Evolutionary conservation across 495 filamentous ascomycete genomes (phyloP), one percentile per base, ranked within the genome.

Genomic region (Baudoinia panamericana): DNA sequence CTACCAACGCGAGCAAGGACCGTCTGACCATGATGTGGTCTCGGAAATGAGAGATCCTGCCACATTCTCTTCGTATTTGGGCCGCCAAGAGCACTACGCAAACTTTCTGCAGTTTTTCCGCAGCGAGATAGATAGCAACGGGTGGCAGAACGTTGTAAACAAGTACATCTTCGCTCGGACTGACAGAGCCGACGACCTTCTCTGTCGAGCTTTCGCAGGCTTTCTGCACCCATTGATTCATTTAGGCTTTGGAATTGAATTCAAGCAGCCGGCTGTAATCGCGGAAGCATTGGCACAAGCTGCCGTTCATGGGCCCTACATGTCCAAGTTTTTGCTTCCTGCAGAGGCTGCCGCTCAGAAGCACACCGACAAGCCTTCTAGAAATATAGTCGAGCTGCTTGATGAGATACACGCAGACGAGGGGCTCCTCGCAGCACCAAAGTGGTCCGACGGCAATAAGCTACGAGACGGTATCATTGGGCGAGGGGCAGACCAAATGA

Each of bases 221-320:
- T 72, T 87, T 45, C 50, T 90, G 2, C 85, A 94, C 53, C 82
- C 83, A 7, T 45, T 88, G 5, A 93, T 93, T 48, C 84, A 93
- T 48, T 68, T 93, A 9, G 82, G 84, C 27, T 90, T 82, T 53
- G 84, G 78, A 1, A 48, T 93, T 13, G 83, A 93, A 48, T 92
- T 83, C 61, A 49, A 69, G 1, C 81, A 88, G 52, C 82, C 81
- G 3, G 82, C 80, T 26, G 75, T 94, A 28, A 66, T 93, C 13
- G 81, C 84, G 1, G 76, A 90, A 67, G 86, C 63, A 2, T 67
- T 93, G 5, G 82, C 87, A 2, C 75, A 88, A 63, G 63, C 80
- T 7, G 73, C 78, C 3, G 69, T 81, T 5, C 77, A 83, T 49
- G 59, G 63, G 0, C 52, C 64, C 27, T 69, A 68, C 54, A 54